Conservation (phyloP, 1,284 basidiomycete genomes). For the Cutaneotrichosporon sp. region DNA sequence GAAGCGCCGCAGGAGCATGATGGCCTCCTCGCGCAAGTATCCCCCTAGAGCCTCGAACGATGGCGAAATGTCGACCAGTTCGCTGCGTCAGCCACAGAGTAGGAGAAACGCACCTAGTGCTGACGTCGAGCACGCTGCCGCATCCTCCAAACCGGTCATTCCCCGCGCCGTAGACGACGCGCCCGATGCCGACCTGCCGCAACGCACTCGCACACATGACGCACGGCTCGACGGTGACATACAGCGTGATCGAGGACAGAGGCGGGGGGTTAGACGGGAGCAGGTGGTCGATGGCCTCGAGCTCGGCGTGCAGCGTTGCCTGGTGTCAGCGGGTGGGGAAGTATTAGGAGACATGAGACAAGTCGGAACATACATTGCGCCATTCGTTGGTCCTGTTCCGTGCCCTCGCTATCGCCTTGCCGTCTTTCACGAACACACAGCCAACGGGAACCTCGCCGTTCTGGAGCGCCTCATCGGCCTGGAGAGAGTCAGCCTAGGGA, state of each 20-base stretch:
- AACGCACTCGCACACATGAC: conserved; percentile 98
- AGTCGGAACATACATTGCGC: conserved; percentile 61
- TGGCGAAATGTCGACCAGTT: conserved; percentile 64
- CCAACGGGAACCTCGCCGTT: conserved; percentile 93
- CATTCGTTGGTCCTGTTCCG: conserved; percentile 94
- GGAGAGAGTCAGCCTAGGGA: not conserved
- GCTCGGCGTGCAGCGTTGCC: conserved; percentile 96
- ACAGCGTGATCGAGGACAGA: conserved; percentile 75
- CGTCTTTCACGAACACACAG: conserved; percentile 84
- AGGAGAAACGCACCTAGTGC: conserved; percentile 59
- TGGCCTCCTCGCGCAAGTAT: conserved; percentile 84
- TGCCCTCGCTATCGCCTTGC: conserved; percentile 71
- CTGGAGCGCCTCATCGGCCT: conserved; percentile 69
- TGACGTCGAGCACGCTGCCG: conserved; percentile 87
- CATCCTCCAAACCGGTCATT: conserved; percentile 98
- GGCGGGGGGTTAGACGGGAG: conserved; percentile 61
- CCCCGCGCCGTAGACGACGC: conserved; percentile 88
- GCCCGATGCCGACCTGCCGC: conserved; percentile 83
- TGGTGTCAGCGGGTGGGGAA: conserved; percentile 43
- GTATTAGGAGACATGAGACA: not conserved
- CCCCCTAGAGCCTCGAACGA: conserved; percentile 75
- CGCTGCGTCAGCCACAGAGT: conserved; percentile 1
- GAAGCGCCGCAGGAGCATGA: conserved; percentile 88
- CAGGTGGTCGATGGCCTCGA: conserved; percentile 92
- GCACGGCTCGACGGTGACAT: conserved; percentile 98